Conservation (phyloP, 768 basidiomycete species). For the Boletus barrowsii region DNA sequence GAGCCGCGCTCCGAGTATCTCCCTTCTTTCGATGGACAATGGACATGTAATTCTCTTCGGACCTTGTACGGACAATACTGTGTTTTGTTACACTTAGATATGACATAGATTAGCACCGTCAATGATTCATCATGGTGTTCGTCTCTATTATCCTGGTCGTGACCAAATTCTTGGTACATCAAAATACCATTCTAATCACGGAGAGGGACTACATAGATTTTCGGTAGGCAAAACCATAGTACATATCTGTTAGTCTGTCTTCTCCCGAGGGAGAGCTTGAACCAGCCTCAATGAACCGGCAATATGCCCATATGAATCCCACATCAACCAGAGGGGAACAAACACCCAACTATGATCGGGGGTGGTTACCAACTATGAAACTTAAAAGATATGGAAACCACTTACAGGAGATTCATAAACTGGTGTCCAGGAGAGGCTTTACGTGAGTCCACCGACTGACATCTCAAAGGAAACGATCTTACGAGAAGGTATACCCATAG, state of each 20-base stretch:
- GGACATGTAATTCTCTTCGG: neutral
- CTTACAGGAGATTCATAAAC: constrained; percentile 82
- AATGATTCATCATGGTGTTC: neutral
- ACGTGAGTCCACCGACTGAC: neutral
- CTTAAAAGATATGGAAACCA: constrained; percentile 1
- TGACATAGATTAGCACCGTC: neutral
- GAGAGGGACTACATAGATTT: too few relatives aligned
- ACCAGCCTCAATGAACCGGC: constrained; percentile 51
- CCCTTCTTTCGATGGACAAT: constrained; percentile 4
- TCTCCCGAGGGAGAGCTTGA: constrained; percentile 34
- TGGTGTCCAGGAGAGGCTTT: constrained; percentile 23
- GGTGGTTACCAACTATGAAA: neutral
- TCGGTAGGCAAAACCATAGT: neutral
- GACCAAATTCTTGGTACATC: too few relatives aligned
- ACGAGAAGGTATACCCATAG: constrained; percentile 83
- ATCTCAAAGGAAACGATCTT: constrained; percentile 27
- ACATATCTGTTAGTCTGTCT: constrained; percentile 29
- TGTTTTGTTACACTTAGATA: neutral
- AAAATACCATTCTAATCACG: too few relatives aligned
- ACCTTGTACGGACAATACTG: constrained; percentile 16
- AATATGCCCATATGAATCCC: constrained; percentile 73
- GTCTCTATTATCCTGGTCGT: too few relatives aligned
- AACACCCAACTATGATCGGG: constrained; percentile 64
- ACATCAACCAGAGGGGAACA: constrained; percentile 73
- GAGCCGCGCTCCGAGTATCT: constrained; percentile 1